These are phyloP conservation scores for Penicillium soppii DNA, from an alignment of 495 filamentous ascomycete species.

Conservation along the genomic window DNA sequence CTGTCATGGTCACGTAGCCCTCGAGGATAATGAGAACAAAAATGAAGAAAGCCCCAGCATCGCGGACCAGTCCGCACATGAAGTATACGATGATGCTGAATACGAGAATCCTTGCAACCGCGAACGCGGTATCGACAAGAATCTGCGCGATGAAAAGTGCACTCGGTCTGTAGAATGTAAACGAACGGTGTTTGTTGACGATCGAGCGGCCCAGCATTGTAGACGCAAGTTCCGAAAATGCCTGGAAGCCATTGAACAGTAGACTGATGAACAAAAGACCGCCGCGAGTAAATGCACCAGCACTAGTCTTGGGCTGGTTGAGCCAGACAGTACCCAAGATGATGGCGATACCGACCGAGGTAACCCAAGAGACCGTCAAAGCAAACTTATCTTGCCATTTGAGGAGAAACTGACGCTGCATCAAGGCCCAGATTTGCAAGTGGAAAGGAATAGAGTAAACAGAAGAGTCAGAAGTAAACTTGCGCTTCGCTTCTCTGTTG, in stretches of 20 bases:
- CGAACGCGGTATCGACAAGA: slow-evolving; percentile 71
- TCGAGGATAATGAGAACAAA: slow-evolving; percentile 69
- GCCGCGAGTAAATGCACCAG: slow-evolving; percentile 73
- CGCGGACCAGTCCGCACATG: slow-evolving; percentile 65
- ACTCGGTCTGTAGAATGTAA: slow-evolving; percentile 75
- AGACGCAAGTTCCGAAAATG: slow-evolving; percentile 67
- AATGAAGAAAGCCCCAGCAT: slow-evolving; percentile 76
- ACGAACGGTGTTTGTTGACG: slow-evolving; percentile 76
- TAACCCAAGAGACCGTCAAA: slow-evolving; percentile 72
- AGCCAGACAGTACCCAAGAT: slow-evolving; percentile 78
- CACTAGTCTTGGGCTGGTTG: slow-evolving; percentile 61
- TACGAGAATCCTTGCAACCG: slow-evolving; percentile 62
- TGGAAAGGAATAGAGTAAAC: slow-evolving; percentile 81
- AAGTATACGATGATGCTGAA: slow-evolving; percentile 81
- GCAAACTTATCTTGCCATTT: slow-evolving; percentile 83
- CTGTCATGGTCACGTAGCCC: slow-evolving; percentile 73
- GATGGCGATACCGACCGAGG: slow-evolving; percentile 72
- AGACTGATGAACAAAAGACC: slow-evolving; percentile 74
- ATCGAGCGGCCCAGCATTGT: slow-evolving; percentile 74
- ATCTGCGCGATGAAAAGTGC: slow-evolving; percentile 81
- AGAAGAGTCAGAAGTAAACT: slow-evolving; percentile 61
- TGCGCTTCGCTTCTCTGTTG: slow-evolving; percentile 72
- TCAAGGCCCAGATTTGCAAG: slow-evolving; percentile 76
- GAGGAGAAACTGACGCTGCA: slow-evolving; percentile 78
- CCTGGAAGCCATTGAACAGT: slow-evolving; percentile 78